Percentiles rank a stretch among this genome's conserved stretches.
Evolutionary conservation across 768 basidiomycete genomes (phyloP).

Genomic region (Boletus rubescentipes): DNA sequence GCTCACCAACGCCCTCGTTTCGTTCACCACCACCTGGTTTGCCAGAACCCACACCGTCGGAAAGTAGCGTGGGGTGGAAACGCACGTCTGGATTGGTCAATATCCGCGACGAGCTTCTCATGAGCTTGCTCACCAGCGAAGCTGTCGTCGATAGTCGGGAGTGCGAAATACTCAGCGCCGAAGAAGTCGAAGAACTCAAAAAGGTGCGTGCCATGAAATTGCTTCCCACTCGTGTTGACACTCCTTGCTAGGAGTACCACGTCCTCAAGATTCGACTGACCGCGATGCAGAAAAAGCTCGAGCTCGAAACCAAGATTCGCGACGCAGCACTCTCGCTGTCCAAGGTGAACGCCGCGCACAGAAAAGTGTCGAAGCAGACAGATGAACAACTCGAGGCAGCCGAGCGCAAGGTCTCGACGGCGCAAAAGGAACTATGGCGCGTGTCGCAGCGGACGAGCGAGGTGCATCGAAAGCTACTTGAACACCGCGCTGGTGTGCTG

Average conservation of each 20-base stretch:
- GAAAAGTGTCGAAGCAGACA: constrained; percentile 60
- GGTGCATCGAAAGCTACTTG: constrained; percentile 61
- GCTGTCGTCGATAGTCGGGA: constrained; percentile 90
- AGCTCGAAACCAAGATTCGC: constrained; percentile 83
- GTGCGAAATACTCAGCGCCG: constrained; percentile 72
- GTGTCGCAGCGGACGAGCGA: constrained; percentile 65
- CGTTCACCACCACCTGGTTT: constrained; percentile 30
- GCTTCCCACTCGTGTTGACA: constrained; percentile 11
- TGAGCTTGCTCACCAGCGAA: constrained; percentile 89
- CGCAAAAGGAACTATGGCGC: constrained; percentile 70
- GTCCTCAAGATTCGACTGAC: constrained; percentile 62
- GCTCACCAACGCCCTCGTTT: constrained; percentile 43
- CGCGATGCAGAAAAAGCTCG: constrained; percentile 71
- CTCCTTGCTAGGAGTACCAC: constrained; percentile 62
- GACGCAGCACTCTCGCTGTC: constrained; percentile 79
- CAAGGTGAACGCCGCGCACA: constrained; percentile 59
- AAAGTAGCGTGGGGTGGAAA: constrained; percentile 39
- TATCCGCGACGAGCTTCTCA: constrained; percentile 79
- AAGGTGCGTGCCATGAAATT: constrained; percentile 45
- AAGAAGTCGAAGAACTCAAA: constrained; percentile 70
- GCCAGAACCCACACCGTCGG: constrained; percentile 37
- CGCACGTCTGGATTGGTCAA: constrained; percentile 47
- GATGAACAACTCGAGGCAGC: constrained; percentile 71
- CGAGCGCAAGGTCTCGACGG: constrained; percentile 66
- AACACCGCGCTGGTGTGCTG: constrained; percentile 83